Evolutionary conservation across 2,329 filamentous ascomycete species (phyloP).

Genomic region (Fusarium phyllophilum): DNA sequence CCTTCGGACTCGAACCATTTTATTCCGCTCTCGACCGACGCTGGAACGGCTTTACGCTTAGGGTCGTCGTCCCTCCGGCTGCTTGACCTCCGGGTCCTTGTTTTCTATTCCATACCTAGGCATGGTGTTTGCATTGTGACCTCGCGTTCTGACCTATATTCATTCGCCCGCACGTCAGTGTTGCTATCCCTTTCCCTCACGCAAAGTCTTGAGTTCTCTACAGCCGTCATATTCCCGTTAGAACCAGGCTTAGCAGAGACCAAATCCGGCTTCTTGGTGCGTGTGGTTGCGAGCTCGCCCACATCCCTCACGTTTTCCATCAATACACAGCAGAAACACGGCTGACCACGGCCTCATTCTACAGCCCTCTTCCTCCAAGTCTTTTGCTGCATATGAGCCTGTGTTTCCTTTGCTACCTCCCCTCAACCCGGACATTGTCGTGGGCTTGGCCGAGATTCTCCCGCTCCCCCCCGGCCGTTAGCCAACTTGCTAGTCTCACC

Average conservation of each 20-base stretch:
- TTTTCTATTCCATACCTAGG: not conserved
- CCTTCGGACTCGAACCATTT: constrained; percentile 1
- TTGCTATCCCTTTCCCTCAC: not conserved
- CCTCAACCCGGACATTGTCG: not conserved
- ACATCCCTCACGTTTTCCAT: constrained; percentile 11
- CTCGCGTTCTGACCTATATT: not conserved
- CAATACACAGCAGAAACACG: constrained; percentile 9
- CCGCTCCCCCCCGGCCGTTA: not conserved
- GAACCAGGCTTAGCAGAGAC: constrained; percentile 23
- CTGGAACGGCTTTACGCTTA: not conserved
- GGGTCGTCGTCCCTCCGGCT: constrained; percentile 1
- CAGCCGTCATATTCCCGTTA: constrained; percentile 30
- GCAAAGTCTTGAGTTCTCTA: constrained; percentile 17
- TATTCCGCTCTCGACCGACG: not conserved
- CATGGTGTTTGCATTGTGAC: not conserved
- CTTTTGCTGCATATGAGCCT: not conserved
- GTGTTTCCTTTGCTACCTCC: not conserved
- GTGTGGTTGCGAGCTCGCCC: constrained; percentile 13
- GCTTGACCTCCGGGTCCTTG: not conserved
- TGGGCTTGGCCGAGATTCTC: constrained; percentile 1
- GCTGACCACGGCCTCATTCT: constrained; percentile 6
- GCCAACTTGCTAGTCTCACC: constrained; percentile 11
- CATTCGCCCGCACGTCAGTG: not conserved
- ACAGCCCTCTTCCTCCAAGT: not conserved
- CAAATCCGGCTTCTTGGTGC: constrained; percentile 40